Percentiles rank a stretch among this genome's conserved stretches.
phyloP scores from a whole-genome alignment of 1,284 basidiomycete species.

The Leccinum colubrinum region DNA sequence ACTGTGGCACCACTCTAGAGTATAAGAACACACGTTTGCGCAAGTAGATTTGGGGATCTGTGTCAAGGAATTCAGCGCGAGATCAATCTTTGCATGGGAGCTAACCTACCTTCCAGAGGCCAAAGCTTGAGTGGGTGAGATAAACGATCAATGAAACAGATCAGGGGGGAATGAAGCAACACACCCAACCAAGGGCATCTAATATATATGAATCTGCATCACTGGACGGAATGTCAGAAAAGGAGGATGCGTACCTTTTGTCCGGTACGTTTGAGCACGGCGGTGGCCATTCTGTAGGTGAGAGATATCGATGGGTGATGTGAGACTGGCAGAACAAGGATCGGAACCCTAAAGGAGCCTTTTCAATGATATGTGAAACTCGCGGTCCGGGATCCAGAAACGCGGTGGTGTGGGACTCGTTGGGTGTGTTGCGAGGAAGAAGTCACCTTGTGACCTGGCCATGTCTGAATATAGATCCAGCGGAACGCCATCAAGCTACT shows the following conservation, averaged over 20 bases:
- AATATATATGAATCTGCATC: background rate
- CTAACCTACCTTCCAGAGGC: slow-evolving; percentile 60
- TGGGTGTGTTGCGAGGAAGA: background rate
- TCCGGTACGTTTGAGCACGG: slow-evolving; percentile 57
- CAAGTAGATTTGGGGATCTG: slow-evolving; percentile 57
- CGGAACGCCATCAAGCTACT: background rate
- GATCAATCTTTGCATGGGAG: slow-evolving; percentile 14
- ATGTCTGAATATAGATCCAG: slow-evolving; percentile 7
- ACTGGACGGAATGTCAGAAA: background rate
- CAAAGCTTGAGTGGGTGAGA: slow-evolving; percentile 44
- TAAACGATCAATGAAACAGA: background rate
- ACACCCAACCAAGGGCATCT: slow-evolving; percentile 34
- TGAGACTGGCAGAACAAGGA: background rate
- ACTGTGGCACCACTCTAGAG: background rate
- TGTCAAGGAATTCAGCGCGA: slow-evolving; percentile 5
- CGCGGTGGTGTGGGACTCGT: background rate
- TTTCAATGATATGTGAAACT: slow-evolving; percentile 9
- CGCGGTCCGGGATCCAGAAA: slow-evolving; percentile 10
- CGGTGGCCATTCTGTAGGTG: slow-evolving; percentile 41
- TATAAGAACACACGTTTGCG: slow-evolving; percentile 48
- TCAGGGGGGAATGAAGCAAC: slow-evolving; percentile 9
- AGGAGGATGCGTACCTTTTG: slow-evolving; percentile 41
- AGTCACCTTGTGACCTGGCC: slow-evolving; percentile 9
- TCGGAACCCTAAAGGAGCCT: background rate
- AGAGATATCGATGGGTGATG: background rate